Base-by-base conservation (phyloP, 75 land plant genomes). In the Picea glauca region DNA sequence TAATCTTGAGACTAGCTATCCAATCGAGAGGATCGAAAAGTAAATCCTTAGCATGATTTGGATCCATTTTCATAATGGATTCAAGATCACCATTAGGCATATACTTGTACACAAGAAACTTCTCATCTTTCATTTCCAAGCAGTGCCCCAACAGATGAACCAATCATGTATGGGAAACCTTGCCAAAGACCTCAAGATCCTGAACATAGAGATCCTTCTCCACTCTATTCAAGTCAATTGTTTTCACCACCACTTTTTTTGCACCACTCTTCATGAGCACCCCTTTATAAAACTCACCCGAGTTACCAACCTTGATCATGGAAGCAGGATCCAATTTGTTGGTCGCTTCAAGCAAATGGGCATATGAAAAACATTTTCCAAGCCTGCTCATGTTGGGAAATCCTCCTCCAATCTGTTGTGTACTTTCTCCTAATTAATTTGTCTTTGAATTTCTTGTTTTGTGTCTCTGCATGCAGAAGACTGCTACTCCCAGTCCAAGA, bases 31-130 rank as follows among this genome's bases (percentile, higher is more conserved):
- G 58, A 56, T 74, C 17, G 21, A 74, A 9, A 74, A 74, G 26
- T 5, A 74, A 26, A 5, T 74, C 18, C 15, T 57, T 79, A 14
- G 1, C 35, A 59, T 21, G 18, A 32, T 38, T 43, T 30, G 57
- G 83, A 21, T 0, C 23, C 6, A 35, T 60, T 77, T 74, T 74
- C 60, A 80, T 26, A n/a, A 61, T 21, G 46, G 77, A 75, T 20
- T 68, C 82, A 50, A 83, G 84, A 57, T 83, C 78, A 0, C 84
- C 82, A 57, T 74, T 63, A 26, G 83, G 83, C 84, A 83, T 80
- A 23, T 83, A 80, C 68, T 74, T 73, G 56, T 83, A 83, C 2
- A 83, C 84, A 26, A 83, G 30, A 74, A 83, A 75, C 59, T 80
- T 83, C 38, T 79, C 77, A 32, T 75, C 73, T 56, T 74, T 56